These are phyloP conservation scores for Silene latifolia DNA, from an alignment of 148 eudicot genomes.

Conservation along the genomic window DNA sequence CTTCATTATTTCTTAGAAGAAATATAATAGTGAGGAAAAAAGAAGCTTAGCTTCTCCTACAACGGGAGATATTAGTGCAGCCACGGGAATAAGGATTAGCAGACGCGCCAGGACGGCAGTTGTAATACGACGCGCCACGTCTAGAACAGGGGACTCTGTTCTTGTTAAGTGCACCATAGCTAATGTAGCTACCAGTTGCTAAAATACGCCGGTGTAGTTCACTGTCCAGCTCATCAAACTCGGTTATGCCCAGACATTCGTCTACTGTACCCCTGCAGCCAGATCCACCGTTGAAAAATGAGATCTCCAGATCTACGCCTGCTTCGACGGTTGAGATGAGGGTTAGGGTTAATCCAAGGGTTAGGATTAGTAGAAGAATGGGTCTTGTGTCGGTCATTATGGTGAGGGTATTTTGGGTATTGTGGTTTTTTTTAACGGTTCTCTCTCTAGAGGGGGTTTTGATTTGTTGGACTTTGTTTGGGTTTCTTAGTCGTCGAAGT, in stretches of 20 bases:
- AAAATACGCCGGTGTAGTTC: conserved; percentile 42
- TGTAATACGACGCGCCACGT: conserved; percentile 57
- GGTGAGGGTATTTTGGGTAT: neutral
- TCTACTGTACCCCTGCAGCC: conserved; percentile 28
- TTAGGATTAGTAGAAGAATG: conserved; percentile 10
- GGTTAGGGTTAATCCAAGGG: conserved; percentile 23
- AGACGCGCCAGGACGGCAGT: conserved; percentile 42
- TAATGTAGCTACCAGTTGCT: conserved; percentile 39
- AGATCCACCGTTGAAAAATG: conserved; percentile 10
- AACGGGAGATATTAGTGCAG: conserved; percentile 44
- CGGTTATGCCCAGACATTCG: conserved; percentile 22
- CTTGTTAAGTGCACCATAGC: conserved; percentile 52
- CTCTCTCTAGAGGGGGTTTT: too few species aligned
- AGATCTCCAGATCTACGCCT: neutral
- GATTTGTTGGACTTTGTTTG: too few species aligned
- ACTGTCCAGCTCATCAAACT: conserved; percentile 30
- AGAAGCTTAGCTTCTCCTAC: conserved; percentile 26
- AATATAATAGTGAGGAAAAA: neutral
- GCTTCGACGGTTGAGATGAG: conserved; percentile 23
- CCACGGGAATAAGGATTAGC: conserved; percentile 60
- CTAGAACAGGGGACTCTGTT: conserved; percentile 45
- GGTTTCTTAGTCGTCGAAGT: neutral
- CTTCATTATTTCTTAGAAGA: neutral
- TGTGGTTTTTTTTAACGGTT: neutral
- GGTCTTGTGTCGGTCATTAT: conserved; percentile 22